Conservation (phyloP, 257 asterid genomes). For the Salvia hispanica region DNA sequence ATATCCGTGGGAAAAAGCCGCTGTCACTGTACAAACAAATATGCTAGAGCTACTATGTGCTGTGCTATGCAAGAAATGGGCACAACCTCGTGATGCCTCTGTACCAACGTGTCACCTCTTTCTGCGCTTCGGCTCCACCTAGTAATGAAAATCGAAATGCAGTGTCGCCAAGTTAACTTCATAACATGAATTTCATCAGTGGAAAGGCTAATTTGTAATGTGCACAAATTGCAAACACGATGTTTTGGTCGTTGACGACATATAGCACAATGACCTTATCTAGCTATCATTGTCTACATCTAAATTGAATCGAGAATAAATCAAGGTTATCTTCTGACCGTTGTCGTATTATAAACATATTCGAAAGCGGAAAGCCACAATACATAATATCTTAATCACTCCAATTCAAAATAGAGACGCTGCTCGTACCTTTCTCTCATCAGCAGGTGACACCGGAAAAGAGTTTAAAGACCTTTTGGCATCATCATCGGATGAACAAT, state of each 20-base stretch:
- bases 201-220: too few relatives aligned
- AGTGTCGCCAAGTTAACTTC: too few relatives aligned
- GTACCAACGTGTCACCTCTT: slow-evolving; percentile 42
- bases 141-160: too few relatives aligned
- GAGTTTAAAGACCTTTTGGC: slow-evolving; percentile 64
- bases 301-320: neutral
- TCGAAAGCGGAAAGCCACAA: neutral
- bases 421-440: slow-evolving; percentile 48
- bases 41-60: slow-evolving; percentile 33
- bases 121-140: slow-evolving; percentile 29
- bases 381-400: neutral
- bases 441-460: slow-evolving; percentile 60
- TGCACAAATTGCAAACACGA: too few relatives aligned
- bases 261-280: too few relatives aligned
- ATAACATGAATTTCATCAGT: too few relatives aligned
- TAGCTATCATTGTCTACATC: neutral
- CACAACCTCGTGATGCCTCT: slow-evolving; percentile 32
- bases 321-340: neutral
- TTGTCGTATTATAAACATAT: neutral
- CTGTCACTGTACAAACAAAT: slow-evolving; percentile 51
- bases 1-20: slow-evolving; percentile 25
- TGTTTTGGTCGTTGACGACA: too few relatives aligned
- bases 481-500: slow-evolving; percentile 79
- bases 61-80: slow-evolving; percentile 38
- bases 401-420: slow-evolving; percentile 15